Percentiles rank a stretch among this genome's conserved stretches.
phyloP scores from a whole-genome alignment of 2,329 filamentous ascomycete species.

The Raffaelea albimanens region DNA sequence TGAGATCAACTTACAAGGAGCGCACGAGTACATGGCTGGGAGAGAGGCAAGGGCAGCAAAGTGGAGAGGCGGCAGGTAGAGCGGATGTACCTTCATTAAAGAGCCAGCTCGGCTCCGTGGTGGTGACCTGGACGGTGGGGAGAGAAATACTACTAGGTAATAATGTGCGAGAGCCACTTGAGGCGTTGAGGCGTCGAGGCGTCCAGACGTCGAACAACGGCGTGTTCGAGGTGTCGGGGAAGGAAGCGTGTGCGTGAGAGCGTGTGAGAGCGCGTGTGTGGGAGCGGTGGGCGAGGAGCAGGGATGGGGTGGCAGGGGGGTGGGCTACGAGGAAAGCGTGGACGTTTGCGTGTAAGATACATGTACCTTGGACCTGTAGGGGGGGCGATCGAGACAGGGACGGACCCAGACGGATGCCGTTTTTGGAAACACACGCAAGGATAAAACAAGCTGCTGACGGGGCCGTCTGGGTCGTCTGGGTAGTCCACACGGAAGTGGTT shows the following conservation, averaged over 20 bases:
- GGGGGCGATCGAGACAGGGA: constrained; percentile 13
- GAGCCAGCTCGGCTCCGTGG: too few species aligned
- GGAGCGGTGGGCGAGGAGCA: neutral
- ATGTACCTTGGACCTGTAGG: neutral
- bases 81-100: too few species aligned
- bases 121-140: too few species aligned
- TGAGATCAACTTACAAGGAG: too few species aligned
- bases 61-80: too few species aligned
- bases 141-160: too few species aligned
- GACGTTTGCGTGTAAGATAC: constrained; percentile 19
- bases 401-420: constrained; percentile 16
- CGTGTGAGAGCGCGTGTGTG: neutral
- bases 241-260: neutral
- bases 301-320: neutral
- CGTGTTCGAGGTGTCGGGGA: neutral
- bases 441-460: constrained; percentile 15
- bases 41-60: too few species aligned
- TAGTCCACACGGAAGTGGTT: neutral
- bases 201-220: neutral
- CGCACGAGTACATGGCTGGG: too few species aligned
- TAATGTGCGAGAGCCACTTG: too few species aligned
- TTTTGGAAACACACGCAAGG: constrained; percentile 22
- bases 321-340: neutral
- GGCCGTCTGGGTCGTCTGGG: constrained; percentile 16
- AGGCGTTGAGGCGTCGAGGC: neutral